These are phyloP conservation scores for Coemansia aciculifera DNA, from an alignment of 192 early-diverging fungal species.

Conservation along the genomic window DNA sequence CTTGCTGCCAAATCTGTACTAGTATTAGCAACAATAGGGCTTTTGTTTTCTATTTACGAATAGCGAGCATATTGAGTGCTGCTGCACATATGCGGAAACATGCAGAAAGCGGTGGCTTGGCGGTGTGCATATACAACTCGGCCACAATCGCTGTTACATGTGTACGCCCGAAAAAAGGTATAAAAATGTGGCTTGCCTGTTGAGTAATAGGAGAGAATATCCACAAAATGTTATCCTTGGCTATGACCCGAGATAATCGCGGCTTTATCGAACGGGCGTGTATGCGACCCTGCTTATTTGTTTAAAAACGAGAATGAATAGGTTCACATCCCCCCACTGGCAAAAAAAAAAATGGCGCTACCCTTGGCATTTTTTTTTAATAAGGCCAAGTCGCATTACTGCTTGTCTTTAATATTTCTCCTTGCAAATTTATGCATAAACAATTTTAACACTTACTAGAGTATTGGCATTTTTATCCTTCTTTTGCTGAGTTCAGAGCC, in stretches of 20 bases:
- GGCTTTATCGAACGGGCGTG: background rate
- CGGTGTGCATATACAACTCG: constrained; percentile 5
- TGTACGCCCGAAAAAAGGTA: background rate
- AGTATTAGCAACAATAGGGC: background rate
- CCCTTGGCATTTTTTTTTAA: background rate
- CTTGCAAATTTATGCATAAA: background rate
- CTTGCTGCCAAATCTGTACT: background rate
- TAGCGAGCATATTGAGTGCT: background rate
- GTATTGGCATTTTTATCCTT: background rate
- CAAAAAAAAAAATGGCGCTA: too few relatives aligned
- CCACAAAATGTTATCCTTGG: background rate
- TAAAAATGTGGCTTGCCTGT: background rate
- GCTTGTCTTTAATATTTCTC: constrained; percentile 4
- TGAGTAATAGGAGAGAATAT: constrained; percentile 1
- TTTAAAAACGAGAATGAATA: background rate
- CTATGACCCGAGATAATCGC: background rate
- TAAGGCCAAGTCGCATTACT: background rate
- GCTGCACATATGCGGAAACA: background rate
- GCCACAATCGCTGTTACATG: background rate
- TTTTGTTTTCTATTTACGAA: background rate
- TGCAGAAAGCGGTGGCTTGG: background rate
- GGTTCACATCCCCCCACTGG: background rate
- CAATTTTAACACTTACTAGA: too few relatives aligned
- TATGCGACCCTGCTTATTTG: background rate
- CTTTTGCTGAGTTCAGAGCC: constrained; percentile 1